Base-by-base conservation (phyloP, 768 basidiomycete genomes). In the Leccinum subgranulosum region DNA sequence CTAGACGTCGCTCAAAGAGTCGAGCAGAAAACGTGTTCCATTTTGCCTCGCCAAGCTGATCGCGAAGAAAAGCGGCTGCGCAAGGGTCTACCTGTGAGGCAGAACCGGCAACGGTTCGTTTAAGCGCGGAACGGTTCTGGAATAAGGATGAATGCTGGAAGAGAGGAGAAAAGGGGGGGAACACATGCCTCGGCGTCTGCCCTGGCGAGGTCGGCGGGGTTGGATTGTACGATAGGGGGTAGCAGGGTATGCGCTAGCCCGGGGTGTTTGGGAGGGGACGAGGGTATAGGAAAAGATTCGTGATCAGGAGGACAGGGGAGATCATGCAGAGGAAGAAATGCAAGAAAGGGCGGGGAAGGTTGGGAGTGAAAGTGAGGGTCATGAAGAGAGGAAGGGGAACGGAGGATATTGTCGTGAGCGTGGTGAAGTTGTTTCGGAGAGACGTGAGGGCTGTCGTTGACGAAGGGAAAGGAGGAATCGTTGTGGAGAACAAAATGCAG, bases 1-100 rank as follows among this genome's bases (percentile, higher is more conserved):
- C 75, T 1, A 77, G 64, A 52, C 80, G 75, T 45, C 77, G 73
- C 64, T 80, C 79, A 34, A 79, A 80, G 12, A 80, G 67, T 6
- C 78, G 76, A 29, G 80, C 75, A 50, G 76, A 76, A 55, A 80
- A 81, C 49, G 77, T 78, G 34, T 69, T 64, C 78, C 78, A 80
- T 60, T 74, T 78, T 28, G 72, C 69, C 23, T 72, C 68, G 55
- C 79, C 79, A 36, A 80, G 75, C 49, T 73, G 73, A 49, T 79
- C 77, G 58, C 71, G 77, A 50, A 79, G 70, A 62, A 80, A 81
- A 17, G 69, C 69, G n/a, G 77, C 74, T 0, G 80, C 78, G 57
- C 62, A 75, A 21, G 78, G 78, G 61, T 79, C 78, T 17, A 76
- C 66, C 48, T 74, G 73, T 14, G 71, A 66, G 21, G 63, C 49